Evolutionary conservation across 352 stramenopile genomes (phyloP), one percentile per base, ranked within the genome.

Genomic region (Phytophthora sp.): DNA sequence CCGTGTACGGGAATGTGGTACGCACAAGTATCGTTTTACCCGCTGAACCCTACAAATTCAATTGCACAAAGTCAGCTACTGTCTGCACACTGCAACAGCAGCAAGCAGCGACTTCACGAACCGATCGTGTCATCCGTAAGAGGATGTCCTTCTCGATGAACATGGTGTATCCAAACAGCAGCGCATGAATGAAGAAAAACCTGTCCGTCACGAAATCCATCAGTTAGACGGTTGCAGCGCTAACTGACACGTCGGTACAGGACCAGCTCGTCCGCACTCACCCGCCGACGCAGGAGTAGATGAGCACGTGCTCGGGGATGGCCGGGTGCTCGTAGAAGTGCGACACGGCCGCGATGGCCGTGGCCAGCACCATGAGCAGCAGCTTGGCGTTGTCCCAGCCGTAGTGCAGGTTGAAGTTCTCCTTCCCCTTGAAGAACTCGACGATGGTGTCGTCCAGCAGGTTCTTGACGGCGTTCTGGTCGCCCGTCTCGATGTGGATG

Each of bases 391-490:
- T 96, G 65, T 96, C 85, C 77, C 81, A 89, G 26, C 75, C 82
- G 53, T 94, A 94, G 43, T 91, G 77, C 24, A 92, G 69, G 41
- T 70, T 61, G 39, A 80, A 90, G 4, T 81, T 63, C 24, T 74
- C 44, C 44, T 82, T 87, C 18, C 73, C 70, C 54, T 92, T 60
- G 50, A 92, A 91, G 53, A 86, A 82, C 66, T 93, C 87, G 48
- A 77, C 59, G 45, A 96, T 78, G 15, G 78, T 82, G 57, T 96
- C 87, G 62, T 96, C 87, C 50, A 96, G 68, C 32, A 96, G 74
- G 59, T 94, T 94, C 68, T 93, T 93, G 27, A 96, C 85, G 13
- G 85, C 87, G 37, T 91, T 91, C 55, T 94, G 86, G 71, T 96
- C 87, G 8, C 84, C 85, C 31, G 82, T 89, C 65, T 96, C 86